Conservation (phyloP, 2,329 filamentous ascomycete genomes). For the Microcyclosporella mali region DNA sequence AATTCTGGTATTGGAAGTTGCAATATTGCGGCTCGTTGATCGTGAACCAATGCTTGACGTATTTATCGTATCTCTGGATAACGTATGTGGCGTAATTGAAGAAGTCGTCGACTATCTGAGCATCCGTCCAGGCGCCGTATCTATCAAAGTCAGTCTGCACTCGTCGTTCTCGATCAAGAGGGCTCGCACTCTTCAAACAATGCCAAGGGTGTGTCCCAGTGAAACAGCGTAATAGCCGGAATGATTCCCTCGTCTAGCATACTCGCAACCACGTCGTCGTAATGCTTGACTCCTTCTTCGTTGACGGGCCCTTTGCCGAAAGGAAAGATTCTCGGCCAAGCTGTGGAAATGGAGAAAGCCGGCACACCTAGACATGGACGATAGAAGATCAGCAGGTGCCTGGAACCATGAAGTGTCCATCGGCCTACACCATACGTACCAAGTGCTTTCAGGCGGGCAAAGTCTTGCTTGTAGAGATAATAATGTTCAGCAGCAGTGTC, state of each 20-base stretch:
- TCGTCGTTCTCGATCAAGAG: neutral
- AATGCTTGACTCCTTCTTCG: slow-evolving; percentile 42
- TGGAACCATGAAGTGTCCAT: no score
- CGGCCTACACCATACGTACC: no score
- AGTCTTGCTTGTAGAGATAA: slow-evolving; percentile 39
- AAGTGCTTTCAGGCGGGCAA: slow-evolving; percentile 38
- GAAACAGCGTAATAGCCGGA: slow-evolving; percentile 42
- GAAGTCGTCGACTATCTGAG: slow-evolving; percentile 34
- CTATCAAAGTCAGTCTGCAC: neutral
- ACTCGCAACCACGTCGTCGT: slow-evolving; percentile 41
- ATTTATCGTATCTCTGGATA: slow-evolving; percentile 30
- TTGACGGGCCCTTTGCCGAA: slow-evolving; percentile 45
- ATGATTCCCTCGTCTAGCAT: slow-evolving; percentile 38
- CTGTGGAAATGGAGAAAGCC: slow-evolving; percentile 39
- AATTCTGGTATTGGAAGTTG: no score
- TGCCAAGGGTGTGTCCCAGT: slow-evolving; percentile 34
- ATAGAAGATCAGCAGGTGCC: no score
- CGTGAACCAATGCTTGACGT: slow-evolving; percentile 29
- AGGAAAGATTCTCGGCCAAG: slow-evolving; percentile 45
- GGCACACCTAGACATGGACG: slow-evolving; percentile 33
- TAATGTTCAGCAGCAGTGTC: slow-evolving; percentile 27
- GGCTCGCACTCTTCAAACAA: slow-evolving; percentile 7
- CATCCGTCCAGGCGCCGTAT: slow-evolving; percentile 30
- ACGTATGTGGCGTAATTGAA: slow-evolving; percentile 35
- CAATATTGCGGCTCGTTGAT: slow-evolving; percentile 34